Evolutionary conservation across 2,329 filamentous ascomycete genomes (phyloP), one percentile per base, ranked within the genome.

Genomic region (Macrophomina phaseolina): DNA sequence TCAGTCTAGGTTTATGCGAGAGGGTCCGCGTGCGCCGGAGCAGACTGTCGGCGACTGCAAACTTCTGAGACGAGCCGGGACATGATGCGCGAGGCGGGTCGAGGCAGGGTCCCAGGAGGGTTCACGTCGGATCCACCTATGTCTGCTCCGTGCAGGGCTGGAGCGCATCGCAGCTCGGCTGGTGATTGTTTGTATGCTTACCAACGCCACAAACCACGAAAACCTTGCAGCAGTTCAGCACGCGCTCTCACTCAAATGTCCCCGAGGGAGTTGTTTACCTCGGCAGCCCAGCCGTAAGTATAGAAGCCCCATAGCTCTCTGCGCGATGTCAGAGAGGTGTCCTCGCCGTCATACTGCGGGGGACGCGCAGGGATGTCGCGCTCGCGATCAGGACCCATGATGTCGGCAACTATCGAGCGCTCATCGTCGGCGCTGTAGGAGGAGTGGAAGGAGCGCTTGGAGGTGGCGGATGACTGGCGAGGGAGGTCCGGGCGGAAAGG

Each of bases 291-390:
- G 49, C 91, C 91, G 82, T 98, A 98, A 77, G 91, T 90, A 80
- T 98, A 99, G 92, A 96, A 99, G 72, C 94, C 95, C 46, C 89
- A 84, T 68, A 98, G 86, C 85, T 99, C 95, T 79, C 91, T 94
- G 72, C 82, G 82, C 78, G 92, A 97, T 9, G 95, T 98, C 65
- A 91, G 87, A n/a, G 94, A 86, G 30, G 89, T 91, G 79, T 99
- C 95, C 77, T 98, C 93, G 69, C 91, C 93, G 2, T 85, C 84
- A 77, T 96, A 97, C 36, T 34, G 67, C 68, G 32, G 71, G 66
- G 56, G 64, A 49, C 63, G 71, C 70, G 67, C 38, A 60, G 48
- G 48, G 40, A 36, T 12, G 28, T 53, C 58, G 49, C 77, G 78
- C 58, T 75, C 75, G 75, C 78, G 78, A 32, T 67, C 65, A 38